Evolutionary conservation across 2,329 filamentous ascomycete genomes (phyloP).

Genomic region (Fusarium pseudocircinatum): DNA sequence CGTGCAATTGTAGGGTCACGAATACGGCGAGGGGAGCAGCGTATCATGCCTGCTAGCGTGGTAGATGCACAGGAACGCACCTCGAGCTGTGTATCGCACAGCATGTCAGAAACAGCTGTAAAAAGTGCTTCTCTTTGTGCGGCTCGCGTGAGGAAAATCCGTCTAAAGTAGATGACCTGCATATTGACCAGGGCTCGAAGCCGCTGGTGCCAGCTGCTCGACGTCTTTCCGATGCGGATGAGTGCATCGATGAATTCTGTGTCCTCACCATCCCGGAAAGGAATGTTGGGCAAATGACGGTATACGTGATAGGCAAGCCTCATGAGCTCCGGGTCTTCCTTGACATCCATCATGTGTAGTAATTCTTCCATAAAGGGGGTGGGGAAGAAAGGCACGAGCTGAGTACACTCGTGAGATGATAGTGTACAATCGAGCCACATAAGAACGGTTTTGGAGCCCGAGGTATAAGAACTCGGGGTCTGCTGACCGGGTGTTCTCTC

Average conservation of each 20-base stretch:
- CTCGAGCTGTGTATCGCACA: slow-evolving; percentile 90
- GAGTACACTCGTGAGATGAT: slow-evolving; percentile 90
- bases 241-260: slow-evolving; percentile 84
- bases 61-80: slow-evolving; percentile 92
- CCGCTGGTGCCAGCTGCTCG: slow-evolving; percentile 93
- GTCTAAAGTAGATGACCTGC: slow-evolving; percentile 97
- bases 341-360: slow-evolving; percentile 99
- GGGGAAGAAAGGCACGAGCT: slow-evolving; percentile 91
- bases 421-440: slow-evolving; percentile 94
- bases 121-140: slow-evolving; percentile 84
- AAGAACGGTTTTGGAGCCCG: slow-evolving; percentile 93
- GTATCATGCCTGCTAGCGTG: slow-evolving; percentile 96
- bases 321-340: slow-evolving; percentile 96
- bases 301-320: slow-evolving; percentile 96
- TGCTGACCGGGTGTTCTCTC: slow-evolving; percentile 88
- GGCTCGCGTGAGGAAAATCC: slow-evolving; percentile 84
- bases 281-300: slow-evolving; percentile 93
- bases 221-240: slow-evolving; percentile 85
- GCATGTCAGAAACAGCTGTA: slow-evolving; percentile 93
- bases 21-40: slow-evolving; percentile 85
- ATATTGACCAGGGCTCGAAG: slow-evolving; percentile 96
- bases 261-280: slow-evolving; percentile 87
- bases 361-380: slow-evolving; percentile 90
- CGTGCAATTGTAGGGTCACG: slow-evolving; percentile 80
- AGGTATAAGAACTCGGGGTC: slow-evolving; percentile 92